Evolutionary conservation across 768 basidiomycete species (phyloP).

Genomic region (Termitomyces sp.): DNA sequence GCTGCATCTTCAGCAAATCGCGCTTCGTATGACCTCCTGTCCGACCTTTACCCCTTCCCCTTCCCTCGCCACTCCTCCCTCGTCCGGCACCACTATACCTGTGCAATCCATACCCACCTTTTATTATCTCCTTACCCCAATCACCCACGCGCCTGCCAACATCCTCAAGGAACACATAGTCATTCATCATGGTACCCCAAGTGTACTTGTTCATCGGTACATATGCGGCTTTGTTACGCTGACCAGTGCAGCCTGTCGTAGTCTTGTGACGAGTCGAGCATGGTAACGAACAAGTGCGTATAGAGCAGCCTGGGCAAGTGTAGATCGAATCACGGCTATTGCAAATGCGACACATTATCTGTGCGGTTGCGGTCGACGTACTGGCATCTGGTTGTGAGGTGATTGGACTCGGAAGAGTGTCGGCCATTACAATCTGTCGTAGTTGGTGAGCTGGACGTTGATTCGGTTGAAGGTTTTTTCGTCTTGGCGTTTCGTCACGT

Average conservation of each 20-base stretch:
- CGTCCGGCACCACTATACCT: constrained; percentile 15
- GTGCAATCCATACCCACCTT: constrained; percentile 46
- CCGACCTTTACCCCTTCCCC: constrained; percentile 24
- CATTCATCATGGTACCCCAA: constrained; percentile 85
- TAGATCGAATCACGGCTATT: constrained; percentile 47
- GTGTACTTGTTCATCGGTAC: constrained; percentile 81
- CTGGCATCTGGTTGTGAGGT: constrained; percentile 9
- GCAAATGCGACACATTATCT: constrained; percentile 45
- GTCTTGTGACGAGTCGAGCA: constrained; percentile 71
- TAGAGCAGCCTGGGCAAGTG: constrained; percentile 72
- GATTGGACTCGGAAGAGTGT: neutral
- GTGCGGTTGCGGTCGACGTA: constrained; percentile 13
- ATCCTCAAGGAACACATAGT: constrained; percentile 85
- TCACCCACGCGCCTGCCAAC: constrained; percentile 67
- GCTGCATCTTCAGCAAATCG: constrained; percentile 61
- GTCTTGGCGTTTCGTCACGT: neutral
- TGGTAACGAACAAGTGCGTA: constrained; percentile 65
- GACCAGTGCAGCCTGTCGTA: constrained; percentile 56
- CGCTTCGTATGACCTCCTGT: constrained; percentile 44
- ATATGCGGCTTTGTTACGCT: constrained; percentile 66
- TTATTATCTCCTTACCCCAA: constrained; percentile 68
- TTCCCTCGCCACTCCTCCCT: constrained; percentile 12
- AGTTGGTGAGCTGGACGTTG: neutral
- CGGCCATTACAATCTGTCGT: constrained; percentile 4
- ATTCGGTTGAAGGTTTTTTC: neutral